Conservation (phyloP, 2,329 filamentous ascomycete species). For the Ophiostoma sp. region DNA sequence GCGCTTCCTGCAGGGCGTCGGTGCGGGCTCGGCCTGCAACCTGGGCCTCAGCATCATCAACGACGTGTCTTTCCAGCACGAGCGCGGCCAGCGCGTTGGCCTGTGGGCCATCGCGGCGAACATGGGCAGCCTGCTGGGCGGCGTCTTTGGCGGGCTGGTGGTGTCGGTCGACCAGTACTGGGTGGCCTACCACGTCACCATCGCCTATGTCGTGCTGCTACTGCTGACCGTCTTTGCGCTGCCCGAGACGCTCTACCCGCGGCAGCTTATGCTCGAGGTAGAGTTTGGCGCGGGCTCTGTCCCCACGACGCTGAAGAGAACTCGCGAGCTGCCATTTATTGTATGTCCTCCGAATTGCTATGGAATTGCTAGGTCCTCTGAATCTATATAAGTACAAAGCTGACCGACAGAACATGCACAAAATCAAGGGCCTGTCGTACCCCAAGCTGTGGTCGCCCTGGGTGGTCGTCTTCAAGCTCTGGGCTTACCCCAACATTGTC, state of each 20-base stretch:
- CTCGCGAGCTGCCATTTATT: constrained; percentile 1
- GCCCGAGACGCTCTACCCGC: neutral
- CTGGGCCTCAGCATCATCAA: constrained; percentile 52
- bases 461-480: constrained; percentile 44
- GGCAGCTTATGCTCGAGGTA: neutral
- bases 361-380: neutral
- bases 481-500: constrained; percentile 36
- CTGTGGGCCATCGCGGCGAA: constrained; percentile 55
- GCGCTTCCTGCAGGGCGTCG: constrained; percentile 54
- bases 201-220: constrained; percentile 35
- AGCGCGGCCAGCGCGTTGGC: constrained; percentile 51
- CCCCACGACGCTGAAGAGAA: neutral
- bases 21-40: constrained; percentile 49
- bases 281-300: neutral
- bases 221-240: neutral
- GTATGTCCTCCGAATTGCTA: neutral
- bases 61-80: constrained; percentile 53
- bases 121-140: constrained; percentile 42
- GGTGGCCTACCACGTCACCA: constrained; percentile 52
- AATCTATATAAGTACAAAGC: neutral
- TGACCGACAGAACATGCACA: constrained; percentile 43
- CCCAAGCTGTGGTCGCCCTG: constrained; percentile 43
- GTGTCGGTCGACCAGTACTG: constrained; percentile 40
- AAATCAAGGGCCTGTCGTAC: constrained; percentile 47
- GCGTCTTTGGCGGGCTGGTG: constrained; percentile 43